Percentiles rank a stretch among this genome's conserved stretches.
Evolutionary conservation across 2,329 filamentous ascomycete species (phyloP).

Genomic region (Pestalotiopsis sp.): DNA sequence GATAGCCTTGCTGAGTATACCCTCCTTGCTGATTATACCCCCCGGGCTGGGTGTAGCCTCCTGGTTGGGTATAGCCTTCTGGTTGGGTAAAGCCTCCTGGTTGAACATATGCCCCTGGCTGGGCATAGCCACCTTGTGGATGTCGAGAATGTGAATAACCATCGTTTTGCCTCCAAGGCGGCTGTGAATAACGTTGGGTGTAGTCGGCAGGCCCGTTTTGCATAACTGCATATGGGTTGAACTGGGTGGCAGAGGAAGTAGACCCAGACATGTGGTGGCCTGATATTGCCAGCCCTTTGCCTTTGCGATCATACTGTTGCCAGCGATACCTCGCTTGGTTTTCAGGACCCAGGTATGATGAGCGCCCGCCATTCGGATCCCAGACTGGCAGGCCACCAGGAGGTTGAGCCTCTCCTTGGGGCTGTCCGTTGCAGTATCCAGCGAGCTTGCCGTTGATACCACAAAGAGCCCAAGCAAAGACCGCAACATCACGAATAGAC

Average conservation of each 20-base stretch:
- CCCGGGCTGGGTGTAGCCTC: too few relatives aligned
- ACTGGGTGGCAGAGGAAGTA: background rate
- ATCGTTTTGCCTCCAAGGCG: background rate
- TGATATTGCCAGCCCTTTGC: background rate
- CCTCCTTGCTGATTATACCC: background rate
- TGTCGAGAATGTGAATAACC: background rate
- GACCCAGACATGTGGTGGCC: background rate
- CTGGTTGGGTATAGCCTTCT: too few relatives aligned
- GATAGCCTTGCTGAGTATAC: background rate
- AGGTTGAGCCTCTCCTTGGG: conserved; percentile 66
- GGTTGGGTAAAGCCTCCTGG: too few relatives aligned
- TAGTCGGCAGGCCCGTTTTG: background rate
- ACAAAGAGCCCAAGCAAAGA: conserved; percentile 84
- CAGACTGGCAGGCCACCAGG: conserved; percentile 62
- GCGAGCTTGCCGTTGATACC: conserved; percentile 79
- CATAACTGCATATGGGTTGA: background rate
- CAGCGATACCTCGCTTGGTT: conserved; percentile 36
- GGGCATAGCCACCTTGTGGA: background rate
- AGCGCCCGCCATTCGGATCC: conserved; percentile 45
- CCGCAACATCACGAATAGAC: conserved; percentile 80
- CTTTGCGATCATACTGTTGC: conserved; percentile 17
- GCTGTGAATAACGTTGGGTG: background rate
- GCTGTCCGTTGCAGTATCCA: conserved; percentile 62
- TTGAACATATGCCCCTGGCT: too few relatives aligned
- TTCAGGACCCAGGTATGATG: conserved; percentile 36